phyloP scores from a whole-genome alignment of 371 early-diverging fungal species.

The Neoconidiobolus thromboides region DNA sequence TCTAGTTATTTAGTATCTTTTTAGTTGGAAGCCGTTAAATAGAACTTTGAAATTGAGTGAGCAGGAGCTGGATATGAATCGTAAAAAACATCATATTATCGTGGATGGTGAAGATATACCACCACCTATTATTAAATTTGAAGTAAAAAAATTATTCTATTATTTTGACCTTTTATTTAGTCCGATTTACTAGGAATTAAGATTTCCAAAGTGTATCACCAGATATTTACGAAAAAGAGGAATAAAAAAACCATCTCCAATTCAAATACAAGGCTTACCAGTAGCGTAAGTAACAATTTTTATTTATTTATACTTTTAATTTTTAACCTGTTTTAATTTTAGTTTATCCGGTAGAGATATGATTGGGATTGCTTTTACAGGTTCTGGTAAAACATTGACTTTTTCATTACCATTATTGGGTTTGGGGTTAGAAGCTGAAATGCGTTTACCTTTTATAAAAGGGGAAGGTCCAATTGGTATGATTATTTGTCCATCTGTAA shows the following conservation, averaged over 20 bases:
- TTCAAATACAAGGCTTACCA: slow-evolving; percentile 91
- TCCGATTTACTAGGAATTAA: slow-evolving; percentile 32
- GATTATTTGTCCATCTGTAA: slow-evolving; percentile 72
- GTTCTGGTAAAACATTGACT: slow-evolving; percentile 98
- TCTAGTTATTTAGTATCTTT: neutral
- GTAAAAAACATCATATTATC: slow-evolving; percentile 47
- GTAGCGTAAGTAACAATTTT: slow-evolving; percentile 24
- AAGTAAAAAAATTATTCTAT: slow-evolving; percentile 11
- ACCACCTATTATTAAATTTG: slow-evolving; percentile 50
- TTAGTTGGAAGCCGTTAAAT: slow-evolving; percentile 61
- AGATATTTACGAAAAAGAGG: slow-evolving; percentile 60
- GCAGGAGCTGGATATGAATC: slow-evolving; percentile 26
- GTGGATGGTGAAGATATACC: slow-evolving; percentile 53
- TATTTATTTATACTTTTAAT: neutral
- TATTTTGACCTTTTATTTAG: neutral
- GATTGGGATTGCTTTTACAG: slow-evolving; percentile 94
- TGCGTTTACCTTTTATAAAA: slow-evolving; percentile 46
- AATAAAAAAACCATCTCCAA: slow-evolving; percentile 84
- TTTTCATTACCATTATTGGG: slow-evolving; percentile 83
- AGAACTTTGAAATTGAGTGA: slow-evolving; percentile 34
- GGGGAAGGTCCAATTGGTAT: slow-evolving; percentile 85
- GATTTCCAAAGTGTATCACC: slow-evolving; percentile 57
- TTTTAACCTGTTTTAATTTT: neutral
- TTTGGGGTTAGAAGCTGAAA: slow-evolving; percentile 63
- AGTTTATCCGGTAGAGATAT: slow-evolving; percentile 61